Evolutionary conservation across 257 asterid genomes (phyloP).

Genomic region (Sherardia arvensis): DNA sequence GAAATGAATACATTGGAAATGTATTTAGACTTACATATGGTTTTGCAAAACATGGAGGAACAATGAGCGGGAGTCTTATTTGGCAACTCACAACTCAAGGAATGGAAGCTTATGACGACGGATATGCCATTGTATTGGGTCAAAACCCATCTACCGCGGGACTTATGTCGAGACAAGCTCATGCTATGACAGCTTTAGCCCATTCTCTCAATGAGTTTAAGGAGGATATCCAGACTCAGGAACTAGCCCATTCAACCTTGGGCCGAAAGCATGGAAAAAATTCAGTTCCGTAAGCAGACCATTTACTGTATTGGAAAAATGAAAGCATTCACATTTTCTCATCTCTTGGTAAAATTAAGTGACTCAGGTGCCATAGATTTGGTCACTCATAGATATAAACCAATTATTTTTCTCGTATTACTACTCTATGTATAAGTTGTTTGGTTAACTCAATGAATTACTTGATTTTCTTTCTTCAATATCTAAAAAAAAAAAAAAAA

Average conservation of each 20-base stretch:
- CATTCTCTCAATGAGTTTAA: neutral
- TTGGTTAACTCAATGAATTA: neutral
- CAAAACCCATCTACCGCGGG: slow-evolving; percentile 43
- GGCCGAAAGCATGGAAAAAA: neutral
- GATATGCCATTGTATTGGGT: slow-evolving; percentile 44
- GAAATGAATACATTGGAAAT: slow-evolving; percentile 44
- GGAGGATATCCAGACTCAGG: neutral
- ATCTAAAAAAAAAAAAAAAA: no score
- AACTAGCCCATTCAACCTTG: neutral
- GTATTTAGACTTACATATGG: slow-evolving; percentile 39
- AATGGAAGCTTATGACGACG: slow-evolving; percentile 54
- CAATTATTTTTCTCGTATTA: neutral
- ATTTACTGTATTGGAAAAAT: no score
- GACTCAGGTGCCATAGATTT: no score
- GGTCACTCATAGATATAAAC: neutral
- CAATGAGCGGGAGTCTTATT: slow-evolving; percentile 61
- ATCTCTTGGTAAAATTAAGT: neutral
- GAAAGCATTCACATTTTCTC: neutral
- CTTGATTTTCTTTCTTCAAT: neutral
- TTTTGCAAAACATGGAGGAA: slow-evolving; percentile 51
- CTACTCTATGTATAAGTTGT: neutral
- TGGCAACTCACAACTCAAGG: slow-evolving; percentile 72
- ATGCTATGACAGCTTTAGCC: slow-evolving; percentile 42
- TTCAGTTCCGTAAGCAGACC: neutral
- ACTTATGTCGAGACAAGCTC: slow-evolving; percentile 49